These are phyloP conservation scores for Phytophthora pluvialis DNA, from an alignment of 352 stramenopile species.

Conservation along the genomic window DNA sequence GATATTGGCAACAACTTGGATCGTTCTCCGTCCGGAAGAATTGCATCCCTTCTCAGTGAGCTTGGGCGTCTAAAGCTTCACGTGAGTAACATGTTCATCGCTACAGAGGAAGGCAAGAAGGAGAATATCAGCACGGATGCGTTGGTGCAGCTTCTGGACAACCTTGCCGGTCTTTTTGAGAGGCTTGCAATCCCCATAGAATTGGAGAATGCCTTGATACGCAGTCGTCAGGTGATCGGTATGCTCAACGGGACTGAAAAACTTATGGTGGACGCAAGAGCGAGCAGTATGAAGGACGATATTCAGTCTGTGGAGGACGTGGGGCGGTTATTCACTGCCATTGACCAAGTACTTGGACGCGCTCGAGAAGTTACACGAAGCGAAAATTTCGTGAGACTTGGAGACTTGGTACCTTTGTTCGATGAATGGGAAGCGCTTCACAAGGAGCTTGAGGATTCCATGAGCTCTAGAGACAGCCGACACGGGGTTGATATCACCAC, in stretches of 20 bases:
- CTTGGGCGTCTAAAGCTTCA: conserved; percentile 19
- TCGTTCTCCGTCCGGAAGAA: conserved; percentile 13
- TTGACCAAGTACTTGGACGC: conserved; percentile 29
- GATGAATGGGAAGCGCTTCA: conserved; percentile 33
- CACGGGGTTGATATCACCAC: neutral
- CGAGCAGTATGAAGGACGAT: conserved; percentile 25
- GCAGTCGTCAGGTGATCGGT: conserved; percentile 18
- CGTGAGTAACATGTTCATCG: conserved; percentile 24
- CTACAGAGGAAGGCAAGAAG: neutral
- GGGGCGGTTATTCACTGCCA: conserved; percentile 11
- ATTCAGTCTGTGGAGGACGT: conserved; percentile 33
- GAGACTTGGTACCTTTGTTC: conserved; percentile 28
- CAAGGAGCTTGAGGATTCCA: conserved; percentile 15
- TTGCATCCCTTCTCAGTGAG: conserved; percentile 11
- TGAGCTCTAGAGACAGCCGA: neutral
- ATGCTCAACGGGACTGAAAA: conserved; percentile 32
- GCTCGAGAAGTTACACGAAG: conserved; percentile 32
- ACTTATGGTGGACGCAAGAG: conserved; percentile 23
- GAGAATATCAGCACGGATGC: conserved; percentile 3
- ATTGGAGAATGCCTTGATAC: conserved; percentile 19
- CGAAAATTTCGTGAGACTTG: conserved; percentile 20
- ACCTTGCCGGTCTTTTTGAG: conserved; percentile 20
- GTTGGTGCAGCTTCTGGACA: conserved; percentile 12
- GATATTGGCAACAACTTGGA: neutral
- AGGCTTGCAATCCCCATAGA: conserved; percentile 23